A percentile compares a stretch with the other conserved stretches of the same genome.
Conservation (phyloP, 2,329 filamentous ascomycete species). For the Aspergillus sp. region DNA sequence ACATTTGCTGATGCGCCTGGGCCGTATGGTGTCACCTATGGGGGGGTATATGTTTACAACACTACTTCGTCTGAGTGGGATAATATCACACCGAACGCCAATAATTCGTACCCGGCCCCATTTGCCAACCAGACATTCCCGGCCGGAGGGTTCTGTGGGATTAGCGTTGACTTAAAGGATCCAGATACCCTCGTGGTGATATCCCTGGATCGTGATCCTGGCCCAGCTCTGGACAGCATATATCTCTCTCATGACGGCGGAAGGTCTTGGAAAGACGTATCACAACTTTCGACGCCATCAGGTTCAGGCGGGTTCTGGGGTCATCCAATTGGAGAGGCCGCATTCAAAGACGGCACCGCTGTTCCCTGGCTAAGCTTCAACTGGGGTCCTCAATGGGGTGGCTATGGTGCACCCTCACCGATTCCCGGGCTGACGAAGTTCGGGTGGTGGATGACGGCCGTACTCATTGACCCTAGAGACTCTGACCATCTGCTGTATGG, state of each 20-base stretch:
- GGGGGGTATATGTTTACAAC: conserved; percentile 14
- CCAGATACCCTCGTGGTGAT: conserved; percentile 14
- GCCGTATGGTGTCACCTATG: conserved; percentile 13
- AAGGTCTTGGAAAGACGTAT: conserved; percentile 15
- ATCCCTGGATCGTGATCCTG: conserved; percentile 14
- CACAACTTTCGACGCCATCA: conserved; percentile 14
- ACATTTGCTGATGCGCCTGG: conserved; percentile 14
- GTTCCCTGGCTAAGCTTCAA: conserved; percentile 18
- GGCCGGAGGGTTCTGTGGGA: conserved; percentile 14
- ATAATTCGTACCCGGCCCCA: conserved; percentile 10
- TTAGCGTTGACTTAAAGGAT: conserved; percentile 12
- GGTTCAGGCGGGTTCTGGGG: conserved; percentile 16
- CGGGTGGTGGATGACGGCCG: conserved; percentile 18
- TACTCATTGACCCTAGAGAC: conserved; percentile 14
- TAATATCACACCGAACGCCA: conserved; percentile 12
- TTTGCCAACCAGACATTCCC: conserved; percentile 14
- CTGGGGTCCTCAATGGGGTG: conserved; percentile 16
- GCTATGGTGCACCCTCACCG: conserved; percentile 16
- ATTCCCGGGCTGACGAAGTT: conserved; percentile 16
- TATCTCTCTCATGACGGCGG: conserved; percentile 17
- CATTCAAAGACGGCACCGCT: conserved; percentile 12
- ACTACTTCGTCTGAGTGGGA: conserved; percentile 9
- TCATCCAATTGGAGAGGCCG: conserved; percentile 15
- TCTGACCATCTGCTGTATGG: conserved; percentile 14
- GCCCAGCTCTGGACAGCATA: conserved; percentile 16